Percentiles rank a stretch among this genome's conserved stretches.
Conservation (phyloP, 208 protist genomes). For the Porcisia deanei region DNA sequence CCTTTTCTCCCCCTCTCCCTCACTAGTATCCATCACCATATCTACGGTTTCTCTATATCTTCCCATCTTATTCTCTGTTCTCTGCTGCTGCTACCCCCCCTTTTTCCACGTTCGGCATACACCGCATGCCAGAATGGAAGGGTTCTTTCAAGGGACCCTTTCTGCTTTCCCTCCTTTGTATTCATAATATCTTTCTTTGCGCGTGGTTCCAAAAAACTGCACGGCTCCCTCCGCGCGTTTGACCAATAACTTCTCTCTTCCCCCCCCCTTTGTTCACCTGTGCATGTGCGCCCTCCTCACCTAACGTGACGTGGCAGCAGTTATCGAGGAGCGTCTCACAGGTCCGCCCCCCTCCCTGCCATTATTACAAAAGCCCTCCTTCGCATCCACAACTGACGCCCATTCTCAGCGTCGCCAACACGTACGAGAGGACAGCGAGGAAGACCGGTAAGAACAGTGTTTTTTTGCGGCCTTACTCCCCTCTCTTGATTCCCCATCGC, state of each 20-base stretch:
- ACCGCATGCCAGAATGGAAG: no score
- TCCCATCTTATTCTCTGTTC: slow-evolving; percentile 9
- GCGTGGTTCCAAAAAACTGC: neutral
- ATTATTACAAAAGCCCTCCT: neutral
- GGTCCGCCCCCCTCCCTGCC: no score
- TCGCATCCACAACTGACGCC: neutral
- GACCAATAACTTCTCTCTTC: slow-evolving; percentile 5
- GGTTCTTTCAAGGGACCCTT: no score
- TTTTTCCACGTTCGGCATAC: neutral
- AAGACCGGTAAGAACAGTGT: neutral
- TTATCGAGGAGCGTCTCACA: neutral
- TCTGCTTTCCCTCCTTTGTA: no score
- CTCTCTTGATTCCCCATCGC: neutral
- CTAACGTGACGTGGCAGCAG: neutral
- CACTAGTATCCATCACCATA: neutral
- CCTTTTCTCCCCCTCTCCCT: slow-evolving; percentile 5
- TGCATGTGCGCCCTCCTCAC: neutral
- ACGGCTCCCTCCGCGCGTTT: neutral
- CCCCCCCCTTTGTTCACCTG: slow-evolving; percentile 17
- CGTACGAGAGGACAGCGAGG: neutral
- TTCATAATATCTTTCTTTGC: neutral
- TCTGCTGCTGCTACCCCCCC: neutral
- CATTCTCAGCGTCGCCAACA: neutral
- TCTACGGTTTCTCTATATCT: neutral
- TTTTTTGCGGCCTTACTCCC: neutral